These are phyloP conservation scores for Podosphaera fusca DNA, from an alignment of 2,329 filamentous ascomycete species.

Conservation along the genomic window DNA sequence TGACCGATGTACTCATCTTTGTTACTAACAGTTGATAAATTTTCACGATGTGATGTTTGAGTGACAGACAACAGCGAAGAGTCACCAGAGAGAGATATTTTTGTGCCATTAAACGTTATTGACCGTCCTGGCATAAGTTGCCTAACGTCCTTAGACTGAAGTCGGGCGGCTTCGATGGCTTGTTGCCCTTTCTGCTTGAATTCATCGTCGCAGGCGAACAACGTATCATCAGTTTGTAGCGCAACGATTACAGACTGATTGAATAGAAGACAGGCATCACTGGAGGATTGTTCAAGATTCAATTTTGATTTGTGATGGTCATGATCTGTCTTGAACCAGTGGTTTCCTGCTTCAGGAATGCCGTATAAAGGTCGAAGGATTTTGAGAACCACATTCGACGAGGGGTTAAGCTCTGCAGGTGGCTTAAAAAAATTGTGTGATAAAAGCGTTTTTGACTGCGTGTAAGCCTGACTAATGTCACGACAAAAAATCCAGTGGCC, in stretches of 20 bases:
- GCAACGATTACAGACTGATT: constrained; percentile 2
- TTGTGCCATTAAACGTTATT: constrained; percentile 1
- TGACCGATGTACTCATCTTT: neutral
- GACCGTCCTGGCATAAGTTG: neutral
- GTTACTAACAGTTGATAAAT: neutral
- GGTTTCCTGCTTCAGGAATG: too few relatives aligned
- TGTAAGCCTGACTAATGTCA: neutral
- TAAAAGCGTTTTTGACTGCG: neutral
- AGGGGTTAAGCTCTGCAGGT: neutral
- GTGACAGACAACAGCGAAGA: neutral
- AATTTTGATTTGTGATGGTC: constrained; percentile 1
- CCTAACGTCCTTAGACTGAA: constrained; percentile 1
- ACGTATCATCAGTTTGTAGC: constrained; percentile 3
- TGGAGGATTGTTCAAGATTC: neutral
- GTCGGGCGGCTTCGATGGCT: neutral
- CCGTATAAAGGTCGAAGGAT: neutral
- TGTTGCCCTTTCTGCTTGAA: neutral
- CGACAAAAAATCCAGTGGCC: neutral
- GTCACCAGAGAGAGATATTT: neutral
- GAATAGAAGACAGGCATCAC: constrained; percentile 1
- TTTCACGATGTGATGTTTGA: neutral
- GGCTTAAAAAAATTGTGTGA: neutral
- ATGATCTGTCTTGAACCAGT: neutral
- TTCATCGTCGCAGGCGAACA: neutral
- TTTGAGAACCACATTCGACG: neutral